Base-by-base conservation (phyloP, 768 basidiomycete genomes). In the Tricholoma furcatifolium region DNA sequence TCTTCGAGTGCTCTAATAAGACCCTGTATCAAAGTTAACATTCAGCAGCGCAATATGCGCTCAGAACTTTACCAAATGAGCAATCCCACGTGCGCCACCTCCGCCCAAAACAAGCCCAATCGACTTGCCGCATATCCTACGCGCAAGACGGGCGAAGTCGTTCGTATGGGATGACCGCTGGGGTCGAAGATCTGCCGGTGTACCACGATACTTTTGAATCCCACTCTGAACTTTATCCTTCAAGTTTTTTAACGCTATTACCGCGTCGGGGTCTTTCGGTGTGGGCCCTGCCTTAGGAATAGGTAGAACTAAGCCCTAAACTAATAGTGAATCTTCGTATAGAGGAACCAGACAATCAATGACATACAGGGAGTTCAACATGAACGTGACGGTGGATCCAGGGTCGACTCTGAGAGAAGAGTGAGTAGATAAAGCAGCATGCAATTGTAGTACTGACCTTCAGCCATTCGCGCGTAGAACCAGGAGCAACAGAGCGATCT, bases 351-450 rank as follows among this genome's bases (percentile, higher is more conserved):
- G 35, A 30, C 21, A 6, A 36, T 10, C 11, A 1, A 18, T 20
- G 38, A 36, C 80, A 39, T 60, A 91, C 91, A 2, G 87, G 83
- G 10, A 97, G 76, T 68, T 98, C 96, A 48, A 98, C 86, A 66
- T 99, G 97, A 47, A 95, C 86, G 67, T 98, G 95, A 58, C 92
- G 92, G 66, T 97, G 93, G 1, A 95, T 80, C 95, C 96, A 98
- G 17, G 94, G 90, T 42, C 97, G 92, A 62, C 82, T 90, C 93
- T 98, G n/a, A 62, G 12, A 24, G 11, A 23, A 40, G 18, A 17
- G 20, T 61, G 31, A 60, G 44, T 38, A 23, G 14, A 36, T 24
- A 10, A 43, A 12, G 6, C 46, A 31, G 27, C 41, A 55, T 24
- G 49, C 40, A 58, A 50, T 20, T 24, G 18, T 9, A 42, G 8